Base-by-base conservation (phyloP, 176 grass and related monocot species). In the Otatea glauca region DNA sequence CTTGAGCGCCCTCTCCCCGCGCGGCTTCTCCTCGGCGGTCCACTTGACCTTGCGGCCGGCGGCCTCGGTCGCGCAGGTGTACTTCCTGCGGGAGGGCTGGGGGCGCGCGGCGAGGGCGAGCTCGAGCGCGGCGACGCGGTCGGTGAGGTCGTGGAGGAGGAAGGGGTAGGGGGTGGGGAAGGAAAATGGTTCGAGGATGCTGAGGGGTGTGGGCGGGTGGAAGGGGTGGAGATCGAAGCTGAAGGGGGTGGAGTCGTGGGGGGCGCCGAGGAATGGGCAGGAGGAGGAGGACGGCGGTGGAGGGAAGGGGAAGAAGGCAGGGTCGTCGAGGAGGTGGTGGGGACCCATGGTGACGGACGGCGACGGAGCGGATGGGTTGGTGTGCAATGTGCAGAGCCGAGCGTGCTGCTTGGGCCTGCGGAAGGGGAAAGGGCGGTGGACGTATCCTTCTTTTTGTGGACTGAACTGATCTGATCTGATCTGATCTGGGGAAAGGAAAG, bases 1-100 rank as follows among this genome's bases (percentile, higher is more conserved):
- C 79, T 61, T 85, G 65, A 92, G 78, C 18, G 42, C 47, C 42
- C 53, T 75, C 65, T 90, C 87, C 5, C 89, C 94, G 39, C 65
- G 67, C 24, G 86, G 83, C 82, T 84, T 94, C 21, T 90, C 88
- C 85, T 90, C 75, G 18, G 91, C 54, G 23, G 88, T 80, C 94
- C 94, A 94, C 68, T 88, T 97, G 70, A 94, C 86, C 94, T 76
- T 97, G 83, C 89, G 88, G 44, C 81, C 91, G n/a, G 78, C 94
- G 55, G 49, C 68, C 76, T 90, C 76, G 9, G 93, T 69, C 15
- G 81, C 88, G 82, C 90, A 98, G 14, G 84, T 93, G 87, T 73
- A 91, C 92, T 90, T 98, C 1, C 89, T 32, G 77, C 39, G 81
- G 18, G 69, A 60, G 29, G 78, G 84, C 23, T 24, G 71, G 21